A percentile compares a stretch with the other conserved stretches of the same genome.
Conservation (phyloP, 1,139 yeast genomes). For the Yamadazyma atlantica region DNA sequence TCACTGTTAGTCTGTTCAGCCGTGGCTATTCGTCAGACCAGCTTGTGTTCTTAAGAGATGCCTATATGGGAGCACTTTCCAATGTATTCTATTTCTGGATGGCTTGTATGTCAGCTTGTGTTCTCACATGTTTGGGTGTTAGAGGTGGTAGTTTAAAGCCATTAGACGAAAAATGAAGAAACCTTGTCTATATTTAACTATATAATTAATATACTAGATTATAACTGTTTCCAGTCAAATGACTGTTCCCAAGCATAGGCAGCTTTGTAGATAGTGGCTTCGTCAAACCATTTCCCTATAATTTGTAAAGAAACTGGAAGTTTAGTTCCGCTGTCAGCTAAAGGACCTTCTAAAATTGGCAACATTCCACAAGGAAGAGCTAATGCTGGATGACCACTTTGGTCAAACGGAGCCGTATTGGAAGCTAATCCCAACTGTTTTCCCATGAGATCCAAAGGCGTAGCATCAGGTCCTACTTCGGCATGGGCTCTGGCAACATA, state of each 20-base stretch:
- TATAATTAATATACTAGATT: neutral
- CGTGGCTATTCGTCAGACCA: constrained; percentile 14
- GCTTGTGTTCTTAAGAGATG: constrained; percentile 17
- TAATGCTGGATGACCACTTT: constrained; percentile 16
- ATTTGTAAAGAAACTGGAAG: constrained; percentile 15
- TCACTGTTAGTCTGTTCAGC: neutral
- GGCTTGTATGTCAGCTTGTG: constrained; percentile 35
- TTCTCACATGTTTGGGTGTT: constrained; percentile 25
- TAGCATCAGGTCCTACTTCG: constrained; percentile 10
- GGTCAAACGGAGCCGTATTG: constrained; percentile 15
- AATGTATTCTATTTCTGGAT: constrained; percentile 33
- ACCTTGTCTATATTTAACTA: no score
- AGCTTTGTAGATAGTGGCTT: constrained; percentile 10
- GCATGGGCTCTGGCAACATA: constrained; percentile 14
- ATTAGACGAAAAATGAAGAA: constrained; percentile 23
- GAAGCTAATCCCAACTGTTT: constrained; percentile 13
- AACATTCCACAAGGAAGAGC: constrained; percentile 14
- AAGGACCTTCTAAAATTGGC: constrained; percentile 11
- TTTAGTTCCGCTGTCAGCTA: constrained; percentile 7
- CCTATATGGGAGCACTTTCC: constrained; percentile 29
- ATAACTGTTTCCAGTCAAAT: constrained; percentile 12
- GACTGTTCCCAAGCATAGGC: constrained; percentile 14
- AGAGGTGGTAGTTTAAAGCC: constrained; percentile 34
- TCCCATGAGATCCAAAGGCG: constrained; percentile 12
- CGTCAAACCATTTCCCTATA: constrained; percentile 14